phyloP scores from a whole-genome alignment of 1,284 basidiomycete species.

The Moniliophthora roreri region DNA sequence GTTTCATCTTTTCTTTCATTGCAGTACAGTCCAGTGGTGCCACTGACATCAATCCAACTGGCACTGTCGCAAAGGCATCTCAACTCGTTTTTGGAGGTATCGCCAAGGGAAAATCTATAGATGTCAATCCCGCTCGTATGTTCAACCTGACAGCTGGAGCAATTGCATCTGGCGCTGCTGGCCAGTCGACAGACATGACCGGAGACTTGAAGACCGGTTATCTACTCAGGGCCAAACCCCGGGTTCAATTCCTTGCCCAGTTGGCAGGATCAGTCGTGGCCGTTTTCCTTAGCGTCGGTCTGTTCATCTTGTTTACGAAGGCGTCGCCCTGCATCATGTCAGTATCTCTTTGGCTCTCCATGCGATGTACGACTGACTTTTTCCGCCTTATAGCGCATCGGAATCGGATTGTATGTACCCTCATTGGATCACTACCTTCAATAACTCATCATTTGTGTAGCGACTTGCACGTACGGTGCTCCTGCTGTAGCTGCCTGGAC shows the following conservation, averaged over 20 bases:
- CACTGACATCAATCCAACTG: constrained; percentile 61
- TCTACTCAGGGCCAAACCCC: constrained; percentile 65
- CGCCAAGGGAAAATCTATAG: constrained; percentile 44
- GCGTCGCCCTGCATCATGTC: constrained; percentile 68
- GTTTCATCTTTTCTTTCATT: constrained; percentile 71
- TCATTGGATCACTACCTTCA: background rate
- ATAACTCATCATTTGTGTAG: background rate
- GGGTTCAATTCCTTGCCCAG: constrained; percentile 67
- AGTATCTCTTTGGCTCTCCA: constrained; percentile 13
- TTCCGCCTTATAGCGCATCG: constrained; percentile 18
- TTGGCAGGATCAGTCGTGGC: constrained; percentile 55
- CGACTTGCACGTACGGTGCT: constrained; percentile 52
- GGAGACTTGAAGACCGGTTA: constrained; percentile 75
- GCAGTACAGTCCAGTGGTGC: constrained; percentile 63
- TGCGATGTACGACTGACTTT: constrained; percentile 13
- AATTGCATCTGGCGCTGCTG: constrained; percentile 58
- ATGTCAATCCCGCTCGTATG: constrained; percentile 39
- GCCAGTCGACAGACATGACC: constrained; percentile 68
- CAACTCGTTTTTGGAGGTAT: constrained; percentile 66
- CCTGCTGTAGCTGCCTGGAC: constrained; percentile 64
- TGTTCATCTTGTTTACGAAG: constrained; percentile 64
- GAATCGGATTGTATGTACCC: background rate
- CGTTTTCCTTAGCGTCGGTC: constrained; percentile 53
- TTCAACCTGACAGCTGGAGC: constrained; percentile 63
- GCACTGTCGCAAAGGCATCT: constrained; percentile 58